A percentile compares a stretch with the other conserved stretches of the same genome.
These are phyloP conservation scores for Phytophthora brassicae DNA, from an alignment of 352 stramenopile species.

Conservation along the genomic window DNA sequence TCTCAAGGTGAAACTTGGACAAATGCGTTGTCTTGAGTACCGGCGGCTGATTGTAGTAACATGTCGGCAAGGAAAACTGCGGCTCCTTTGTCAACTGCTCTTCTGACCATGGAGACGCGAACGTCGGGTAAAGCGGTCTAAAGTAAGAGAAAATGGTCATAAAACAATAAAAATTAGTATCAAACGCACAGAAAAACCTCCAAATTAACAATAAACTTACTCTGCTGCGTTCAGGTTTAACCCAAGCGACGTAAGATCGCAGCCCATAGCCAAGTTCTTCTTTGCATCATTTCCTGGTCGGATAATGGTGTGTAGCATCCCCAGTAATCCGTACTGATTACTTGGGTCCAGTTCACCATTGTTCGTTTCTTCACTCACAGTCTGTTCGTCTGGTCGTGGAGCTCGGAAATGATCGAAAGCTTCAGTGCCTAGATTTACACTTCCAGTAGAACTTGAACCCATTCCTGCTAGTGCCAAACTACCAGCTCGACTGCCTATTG, in stretches of 20 bases:
- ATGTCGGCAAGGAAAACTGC: conserved; percentile 82
- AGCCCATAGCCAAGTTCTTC: conserved; percentile 78
- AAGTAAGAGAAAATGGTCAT: not conserved
- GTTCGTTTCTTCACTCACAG: conserved; percentile 22
- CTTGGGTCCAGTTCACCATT: conserved; percentile 59
- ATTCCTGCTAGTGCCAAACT: conserved; percentile 2
- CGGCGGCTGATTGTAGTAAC: conserved; percentile 94
- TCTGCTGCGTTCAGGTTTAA: conserved; percentile 86
- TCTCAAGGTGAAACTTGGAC: conserved; percentile 98
- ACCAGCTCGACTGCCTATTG: conserved; percentile 56
- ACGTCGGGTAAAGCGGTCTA: conserved; percentile 78
- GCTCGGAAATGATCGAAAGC: conserved; percentile 63
- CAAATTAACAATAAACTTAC: conserved; percentile 34
- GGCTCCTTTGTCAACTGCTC: conserved; percentile 75
- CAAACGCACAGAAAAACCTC: not conserved
- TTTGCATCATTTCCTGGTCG: conserved; percentile 64
- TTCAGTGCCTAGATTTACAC: conserved; percentile 58
- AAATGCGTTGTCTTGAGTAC: conserved; percentile 97
- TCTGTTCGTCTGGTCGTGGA: conserved; percentile 31
- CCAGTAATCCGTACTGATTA: conserved; percentile 79
- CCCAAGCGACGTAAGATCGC: conserved; percentile 78
- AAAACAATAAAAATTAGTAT: not conserved
- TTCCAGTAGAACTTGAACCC: conserved; percentile 21
- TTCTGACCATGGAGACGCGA: conserved; percentile 81
- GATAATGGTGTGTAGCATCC: conserved; percentile 83